Conservation (phyloP, 176 grass and related monocot genomes). For the Juncus inflexus region DNA sequence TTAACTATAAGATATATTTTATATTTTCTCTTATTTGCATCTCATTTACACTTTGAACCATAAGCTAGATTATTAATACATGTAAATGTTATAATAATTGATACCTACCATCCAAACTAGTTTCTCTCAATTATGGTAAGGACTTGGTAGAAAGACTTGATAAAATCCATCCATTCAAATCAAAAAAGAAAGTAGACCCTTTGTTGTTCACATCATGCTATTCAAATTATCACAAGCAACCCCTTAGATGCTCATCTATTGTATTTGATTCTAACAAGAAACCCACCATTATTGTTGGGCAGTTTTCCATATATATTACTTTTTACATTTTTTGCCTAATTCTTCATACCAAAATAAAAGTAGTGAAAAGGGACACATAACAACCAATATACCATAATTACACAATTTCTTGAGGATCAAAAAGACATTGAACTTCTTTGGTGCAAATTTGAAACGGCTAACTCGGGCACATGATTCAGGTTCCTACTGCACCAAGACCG, state of each 20-base stretch:
- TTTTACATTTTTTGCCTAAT: constrained; percentile 12
- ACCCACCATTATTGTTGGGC: not conserved
- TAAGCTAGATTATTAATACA: not conserved
- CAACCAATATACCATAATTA: not conserved
- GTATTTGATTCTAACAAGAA: not conserved
- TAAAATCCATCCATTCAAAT: not conserved
- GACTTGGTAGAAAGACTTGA: not conserved
- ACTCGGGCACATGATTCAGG: constrained; percentile 25
- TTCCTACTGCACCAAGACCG: constrained; percentile 8
- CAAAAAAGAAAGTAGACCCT: not conserved
- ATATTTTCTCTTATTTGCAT: not conserved
- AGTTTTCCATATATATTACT: not conserved
- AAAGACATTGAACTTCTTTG: constrained; percentile 4
- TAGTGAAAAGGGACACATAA: constrained; percentile 10
- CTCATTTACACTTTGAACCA: not conserved
- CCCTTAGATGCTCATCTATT: not conserved
- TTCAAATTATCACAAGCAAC: not conserved
- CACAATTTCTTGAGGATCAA: not conserved
- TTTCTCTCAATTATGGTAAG: not conserved
- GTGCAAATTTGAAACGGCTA: constrained; percentile 17
- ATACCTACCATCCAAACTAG: not conserved
- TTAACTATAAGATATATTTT: not conserved
- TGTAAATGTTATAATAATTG: not conserved
- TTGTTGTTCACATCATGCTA: not conserved
- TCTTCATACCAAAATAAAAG: constrained; percentile 18